A percentile compares a stretch with the other conserved stretches of the same genome.
Evolutionary conservation across 1,284 basidiomycete genomes (phyloP).

Genomic region (Melampsora medusae): DNA sequence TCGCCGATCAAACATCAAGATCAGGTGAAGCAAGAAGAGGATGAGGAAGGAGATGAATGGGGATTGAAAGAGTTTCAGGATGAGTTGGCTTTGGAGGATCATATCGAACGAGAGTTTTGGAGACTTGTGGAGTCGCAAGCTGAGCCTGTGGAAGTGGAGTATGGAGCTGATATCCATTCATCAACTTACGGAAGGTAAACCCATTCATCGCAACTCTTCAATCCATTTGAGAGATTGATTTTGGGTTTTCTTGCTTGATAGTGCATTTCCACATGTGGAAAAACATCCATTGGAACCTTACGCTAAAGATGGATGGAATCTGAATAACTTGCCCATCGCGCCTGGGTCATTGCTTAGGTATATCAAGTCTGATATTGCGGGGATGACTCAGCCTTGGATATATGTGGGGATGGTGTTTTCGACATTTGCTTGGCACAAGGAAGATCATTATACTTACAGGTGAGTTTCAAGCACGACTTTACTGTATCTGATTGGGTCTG

Average conservation of each 20-base stretch:
- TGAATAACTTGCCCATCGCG: constrained; percentile 93
- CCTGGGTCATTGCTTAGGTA: constrained; percentile 77
- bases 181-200: constrained; percentile 89
- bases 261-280: constrained; percentile 91
- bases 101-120: constrained; percentile 97
- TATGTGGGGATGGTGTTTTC: constrained; percentile 99
- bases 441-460: constrained; percentile 97
- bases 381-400: constrained; percentile 99
- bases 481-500: no score
- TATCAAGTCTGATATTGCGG: constrained; percentile 98
- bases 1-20: constrained; percentile 47
- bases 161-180: constrained; percentile 96
- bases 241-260: constrained; percentile 56
- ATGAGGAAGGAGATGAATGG: constrained; percentile 45
- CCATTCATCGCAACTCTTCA: background rate
- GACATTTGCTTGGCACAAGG: constrained; percentile 99
- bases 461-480: no score
- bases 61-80: constrained; percentile 61
- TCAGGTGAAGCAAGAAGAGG: constrained; percentile 44
- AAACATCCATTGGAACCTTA: constrained; percentile 83
- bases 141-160: constrained; percentile 96
- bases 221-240: constrained; percentile 26
- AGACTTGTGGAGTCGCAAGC: constrained; percentile 80
- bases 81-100: constrained; percentile 73
- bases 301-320: constrained; percentile 90